A percentile compares a stretch with the other conserved stretches of the same genome.
Evolutionary conservation across 768 basidiomycete genomes (phyloP).

Genomic region (Pisolithus orientalis): DNA sequence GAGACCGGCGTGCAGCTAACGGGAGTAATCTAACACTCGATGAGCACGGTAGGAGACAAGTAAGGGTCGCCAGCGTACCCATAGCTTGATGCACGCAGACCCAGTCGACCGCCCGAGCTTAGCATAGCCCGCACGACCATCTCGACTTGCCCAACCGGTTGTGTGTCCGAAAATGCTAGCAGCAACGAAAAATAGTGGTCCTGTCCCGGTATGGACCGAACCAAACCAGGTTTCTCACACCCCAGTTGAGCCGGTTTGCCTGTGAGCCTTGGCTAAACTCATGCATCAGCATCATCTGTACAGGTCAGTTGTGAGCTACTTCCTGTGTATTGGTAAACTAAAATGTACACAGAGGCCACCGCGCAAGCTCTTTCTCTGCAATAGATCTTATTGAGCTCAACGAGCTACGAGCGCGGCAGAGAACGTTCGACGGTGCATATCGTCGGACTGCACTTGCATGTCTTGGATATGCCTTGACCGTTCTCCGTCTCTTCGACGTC

Average conservation of each 20-base stretch:
- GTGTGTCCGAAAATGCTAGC: neutral
- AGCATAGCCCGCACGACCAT: conserved; percentile 18
- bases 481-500: conserved; percentile 73
- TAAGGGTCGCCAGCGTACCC: conserved; percentile 11
- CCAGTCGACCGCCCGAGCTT: conserved; percentile 16
- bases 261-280: no score
- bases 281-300: conserved; percentile 16
- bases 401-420: conserved; percentile 72
- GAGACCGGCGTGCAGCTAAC: conserved; percentile 6
- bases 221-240: conserved; percentile 7
- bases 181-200: conserved; percentile 1
- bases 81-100: conserved; percentile 14
- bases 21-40: conserved; percentile 10
- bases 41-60: conserved; percentile 6
- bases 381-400: conserved; percentile 54
- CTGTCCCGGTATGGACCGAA: conserved; percentile 7
- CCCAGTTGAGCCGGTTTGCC: conserved; percentile 14
- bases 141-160: neutral
- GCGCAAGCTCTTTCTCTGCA: conserved; percentile 44
- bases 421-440: conserved; percentile 83
- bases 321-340: neutral
- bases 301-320: conserved; percentile 12
- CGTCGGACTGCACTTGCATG: conserved; percentile 67
- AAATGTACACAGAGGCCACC: conserved; percentile 33
- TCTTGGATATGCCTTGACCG: conserved; percentile 66